A percentile compares a stretch with the other conserved stretches of the same genome.
These are phyloP conservation scores for Pichia nakasei DNA, from an alignment of 805 yeast species.

Conservation along the genomic window DNA sequence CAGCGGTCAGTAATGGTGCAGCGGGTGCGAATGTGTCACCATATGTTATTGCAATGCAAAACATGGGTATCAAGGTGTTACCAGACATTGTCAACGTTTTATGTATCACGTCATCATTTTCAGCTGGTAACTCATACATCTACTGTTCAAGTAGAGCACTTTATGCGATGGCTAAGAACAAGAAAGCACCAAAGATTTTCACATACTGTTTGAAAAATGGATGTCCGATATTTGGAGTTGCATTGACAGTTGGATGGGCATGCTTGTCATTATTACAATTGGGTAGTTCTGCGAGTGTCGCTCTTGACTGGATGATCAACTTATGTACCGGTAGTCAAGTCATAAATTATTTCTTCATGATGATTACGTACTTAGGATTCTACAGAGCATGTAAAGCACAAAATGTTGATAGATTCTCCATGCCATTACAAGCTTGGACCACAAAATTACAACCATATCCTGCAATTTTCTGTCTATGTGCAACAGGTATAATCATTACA, in stretches of 20 bases:
- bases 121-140: constrained; percentile 78
- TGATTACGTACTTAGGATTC: constrained; percentile 51
- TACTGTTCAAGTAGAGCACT: constrained; percentile 63
- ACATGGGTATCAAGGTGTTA: constrained; percentile 53
- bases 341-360: constrained; percentile 23
- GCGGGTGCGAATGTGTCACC: constrained; percentile 80
- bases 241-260: constrained; percentile 25
- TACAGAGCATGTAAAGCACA: constrained; percentile 55
- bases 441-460: constrained; percentile 31
- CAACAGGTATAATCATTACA: constrained; percentile 29
- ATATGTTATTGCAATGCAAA: constrained; percentile 74
- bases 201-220: constrained; percentile 56
- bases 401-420: constrained; percentile 33
- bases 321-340: constrained; percentile 24
- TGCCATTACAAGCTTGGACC: constrained; percentile 44
- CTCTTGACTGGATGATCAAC: constrained; percentile 26
- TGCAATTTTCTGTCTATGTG: constrained; percentile 20
- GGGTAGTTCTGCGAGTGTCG: constrained; percentile 21
- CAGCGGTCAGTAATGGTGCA: constrained; percentile 49
- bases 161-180: constrained; percentile 61
- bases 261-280: constrained; percentile 29
- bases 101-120: constrained; percentile 64
- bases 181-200: constrained; percentile 65
- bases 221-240: constrained; percentile 31
- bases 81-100: constrained; percentile 77